These are phyloP conservation scores for Moricandia arvensis DNA, from an alignment of 345 rosid genomes.

Conservation along the genomic window DNA sequence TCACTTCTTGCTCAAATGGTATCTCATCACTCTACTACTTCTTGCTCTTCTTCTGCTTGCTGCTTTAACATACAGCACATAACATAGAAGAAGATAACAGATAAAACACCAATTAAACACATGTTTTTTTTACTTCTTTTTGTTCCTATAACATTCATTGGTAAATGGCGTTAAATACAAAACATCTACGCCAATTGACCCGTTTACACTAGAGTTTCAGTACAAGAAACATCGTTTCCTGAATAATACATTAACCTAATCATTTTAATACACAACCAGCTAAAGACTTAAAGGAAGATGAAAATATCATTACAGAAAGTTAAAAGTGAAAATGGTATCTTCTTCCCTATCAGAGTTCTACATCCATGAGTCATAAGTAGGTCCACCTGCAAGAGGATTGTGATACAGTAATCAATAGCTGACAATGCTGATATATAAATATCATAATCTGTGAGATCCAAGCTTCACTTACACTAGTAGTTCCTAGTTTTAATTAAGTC, in stretches of 20 bases:
- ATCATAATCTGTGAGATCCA: neutral
- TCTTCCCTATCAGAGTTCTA: slow-evolving; percentile 46
- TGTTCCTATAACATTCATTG: neutral
- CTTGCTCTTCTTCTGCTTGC: too few species aligned
- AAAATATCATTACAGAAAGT: slow-evolving; percentile 27
- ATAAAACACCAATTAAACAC: neutral
- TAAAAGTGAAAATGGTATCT: slow-evolving; percentile 30
- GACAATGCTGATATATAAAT: neutral
- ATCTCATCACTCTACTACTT: too few species aligned
- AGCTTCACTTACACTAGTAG: slow-evolving; percentile 33
- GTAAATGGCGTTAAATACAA: neutral
- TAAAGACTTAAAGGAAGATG: slow-evolving; percentile 26
- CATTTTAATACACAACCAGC: slow-evolving; percentile 46
- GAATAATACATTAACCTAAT: slow-evolving; percentile 40
- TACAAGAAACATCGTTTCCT: slow-evolving; percentile 27
- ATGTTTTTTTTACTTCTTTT: neutral
- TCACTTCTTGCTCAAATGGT: too few species aligned
- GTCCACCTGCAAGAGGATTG: slow-evolving; percentile 46
- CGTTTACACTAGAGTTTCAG: slow-evolving; percentile 39
- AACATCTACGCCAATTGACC: slow-evolving; percentile 29
- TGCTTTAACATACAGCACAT: too few species aligned
- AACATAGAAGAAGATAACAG: too few species aligned
- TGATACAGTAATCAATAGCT: neutral
- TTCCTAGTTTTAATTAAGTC: slow-evolving; percentile 41
- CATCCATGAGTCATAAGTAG: slow-evolving; percentile 30